Evolutionary conservation across 495 filamentous ascomycete genomes (phyloP).

Genomic region (Aspergillus ellipticus): DNA sequence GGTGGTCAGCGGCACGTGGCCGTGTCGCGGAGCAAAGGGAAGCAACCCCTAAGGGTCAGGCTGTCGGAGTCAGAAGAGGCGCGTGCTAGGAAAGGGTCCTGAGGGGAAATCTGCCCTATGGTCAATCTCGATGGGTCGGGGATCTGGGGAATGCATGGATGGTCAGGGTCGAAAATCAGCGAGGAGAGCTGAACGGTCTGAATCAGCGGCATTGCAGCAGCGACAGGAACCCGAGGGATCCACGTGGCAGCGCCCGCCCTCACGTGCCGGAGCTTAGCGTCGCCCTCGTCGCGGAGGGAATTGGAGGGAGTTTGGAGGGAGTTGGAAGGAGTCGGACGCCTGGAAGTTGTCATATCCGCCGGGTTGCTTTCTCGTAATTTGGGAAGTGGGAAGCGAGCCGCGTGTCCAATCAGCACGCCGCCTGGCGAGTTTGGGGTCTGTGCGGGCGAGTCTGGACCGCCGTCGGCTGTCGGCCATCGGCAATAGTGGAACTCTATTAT

Average conservation of each 20-base stretch:
- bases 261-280: background rate
- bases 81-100: background rate
- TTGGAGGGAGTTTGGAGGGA: background rate
- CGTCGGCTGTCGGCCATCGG: background rate
- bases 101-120: background rate
- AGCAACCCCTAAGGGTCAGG: background rate
- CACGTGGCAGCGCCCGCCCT: background rate
- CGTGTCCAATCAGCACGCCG: background rate
- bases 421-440: background rate
- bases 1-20: background rate
- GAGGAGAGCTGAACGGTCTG: background rate
- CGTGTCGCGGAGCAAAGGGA: background rate
- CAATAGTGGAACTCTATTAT: background rate
- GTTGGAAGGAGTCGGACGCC: too few relatives aligned
- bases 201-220: background rate
- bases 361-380: background rate
- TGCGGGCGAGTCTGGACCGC: background rate
- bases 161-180: too few relatives aligned
- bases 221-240: background rate
- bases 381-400: background rate
- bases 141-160: background rate
- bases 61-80: background rate
- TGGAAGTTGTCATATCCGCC: too few relatives aligned
- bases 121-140: background rate
- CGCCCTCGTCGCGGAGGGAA: background rate